Conservation (phyloP, 768 basidiomycete species). For the Coprinopsis sp. region DNA sequence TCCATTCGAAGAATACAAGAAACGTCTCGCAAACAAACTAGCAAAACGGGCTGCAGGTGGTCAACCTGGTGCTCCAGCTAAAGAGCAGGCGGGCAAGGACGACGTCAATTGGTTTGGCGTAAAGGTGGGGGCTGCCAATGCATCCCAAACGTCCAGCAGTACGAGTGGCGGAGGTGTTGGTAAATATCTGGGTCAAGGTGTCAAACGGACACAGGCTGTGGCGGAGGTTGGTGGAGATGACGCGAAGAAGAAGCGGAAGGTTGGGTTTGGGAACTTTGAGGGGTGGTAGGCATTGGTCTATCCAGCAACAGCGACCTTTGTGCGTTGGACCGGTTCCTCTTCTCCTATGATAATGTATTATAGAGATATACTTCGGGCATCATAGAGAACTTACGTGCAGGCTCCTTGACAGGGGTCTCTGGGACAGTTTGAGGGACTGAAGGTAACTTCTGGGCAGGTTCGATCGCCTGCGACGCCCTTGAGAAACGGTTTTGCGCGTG, state of each 20-base stretch:
- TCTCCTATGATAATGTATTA: slow-evolving; percentile 8
- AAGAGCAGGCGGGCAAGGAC: slow-evolving; percentile 60
- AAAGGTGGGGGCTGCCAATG: slow-evolving; percentile 57
- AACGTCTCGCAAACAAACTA: slow-evolving; percentile 73
- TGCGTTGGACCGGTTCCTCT: slow-evolving; percentile 12
- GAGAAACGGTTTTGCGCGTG: no score
- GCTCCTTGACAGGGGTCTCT: slow-evolving; percentile 12
- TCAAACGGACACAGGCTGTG: slow-evolving; percentile 38
- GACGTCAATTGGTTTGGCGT: slow-evolving; percentile 88
- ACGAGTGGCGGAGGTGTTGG: slow-evolving; percentile 58
- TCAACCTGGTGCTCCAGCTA: slow-evolving; percentile 22
- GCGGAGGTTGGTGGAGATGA: slow-evolving; percentile 33
- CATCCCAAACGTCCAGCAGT: slow-evolving; percentile 24
- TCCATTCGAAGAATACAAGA: slow-evolving; percentile 92
- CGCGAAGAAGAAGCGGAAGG: slow-evolving; percentile 72
- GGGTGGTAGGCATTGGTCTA: slow-evolving; percentile 51
- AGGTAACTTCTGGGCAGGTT: slow-evolving; percentile 36
- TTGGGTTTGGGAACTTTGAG: slow-evolving; percentile 90
- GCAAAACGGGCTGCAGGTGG: slow-evolving; percentile 44
- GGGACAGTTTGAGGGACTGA: slow-evolving; percentile 48
- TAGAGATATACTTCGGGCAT: not conserved
- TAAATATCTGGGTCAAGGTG: slow-evolving; percentile 70
- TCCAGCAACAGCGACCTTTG: slow-evolving; percentile 31
- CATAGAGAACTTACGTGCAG: slow-evolving; percentile 25
- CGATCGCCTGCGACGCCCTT: slow-evolving; percentile 26